phyloP scores from a whole-genome alignment of 2,329 filamentous ascomycete genomes.

The Berkeleyomyces basicola region DNA sequence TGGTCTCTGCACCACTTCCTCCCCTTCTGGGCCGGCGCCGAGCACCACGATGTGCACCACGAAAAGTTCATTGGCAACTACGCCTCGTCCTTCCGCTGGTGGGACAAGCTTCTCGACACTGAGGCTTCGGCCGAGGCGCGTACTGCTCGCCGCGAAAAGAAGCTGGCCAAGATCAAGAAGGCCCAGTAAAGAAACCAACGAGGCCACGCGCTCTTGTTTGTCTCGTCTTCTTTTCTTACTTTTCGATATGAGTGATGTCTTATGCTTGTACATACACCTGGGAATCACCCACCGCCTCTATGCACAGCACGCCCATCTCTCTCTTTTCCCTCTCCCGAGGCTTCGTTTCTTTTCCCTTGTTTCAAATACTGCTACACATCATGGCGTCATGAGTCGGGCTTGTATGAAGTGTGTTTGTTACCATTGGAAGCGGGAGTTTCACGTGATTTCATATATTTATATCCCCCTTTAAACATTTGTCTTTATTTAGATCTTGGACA shows the following conservation, averaged over 20 bases:
- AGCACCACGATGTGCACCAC: slow-evolving; percentile 94
- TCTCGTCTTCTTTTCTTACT: slow-evolving; percentile 4
- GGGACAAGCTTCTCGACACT: slow-evolving; percentile 88
- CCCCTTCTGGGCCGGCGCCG: slow-evolving; percentile 93
- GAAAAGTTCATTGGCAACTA: slow-evolving; percentile 99
- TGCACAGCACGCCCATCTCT: too few relatives aligned
- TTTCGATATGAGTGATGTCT: neutral
- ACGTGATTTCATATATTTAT: neutral
- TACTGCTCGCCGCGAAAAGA: slow-evolving; percentile 67
- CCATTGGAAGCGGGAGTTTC: neutral
- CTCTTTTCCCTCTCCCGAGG: neutral
- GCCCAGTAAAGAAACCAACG: slow-evolving; percentile 32
- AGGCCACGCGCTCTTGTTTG: too few relatives aligned
- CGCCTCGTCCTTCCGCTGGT: slow-evolving; percentile 95
- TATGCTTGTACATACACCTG: neutral
- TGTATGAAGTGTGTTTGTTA: neutral
- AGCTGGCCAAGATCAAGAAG: slow-evolving; percentile 55
- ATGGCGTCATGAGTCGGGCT: neutral
- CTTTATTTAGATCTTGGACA: neutral
- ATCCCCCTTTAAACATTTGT: slow-evolving; percentile 1
- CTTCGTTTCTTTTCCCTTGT: neutral
- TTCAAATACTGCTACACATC: neutral
- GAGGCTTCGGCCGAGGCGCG: slow-evolving; percentile 79
- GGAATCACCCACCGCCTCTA: neutral
- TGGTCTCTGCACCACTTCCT: slow-evolving; percentile 93